Conservation (phyloP, 2,329 filamentous ascomycete genomes). For the Paecilomyces dactylethromorphus region DNA sequence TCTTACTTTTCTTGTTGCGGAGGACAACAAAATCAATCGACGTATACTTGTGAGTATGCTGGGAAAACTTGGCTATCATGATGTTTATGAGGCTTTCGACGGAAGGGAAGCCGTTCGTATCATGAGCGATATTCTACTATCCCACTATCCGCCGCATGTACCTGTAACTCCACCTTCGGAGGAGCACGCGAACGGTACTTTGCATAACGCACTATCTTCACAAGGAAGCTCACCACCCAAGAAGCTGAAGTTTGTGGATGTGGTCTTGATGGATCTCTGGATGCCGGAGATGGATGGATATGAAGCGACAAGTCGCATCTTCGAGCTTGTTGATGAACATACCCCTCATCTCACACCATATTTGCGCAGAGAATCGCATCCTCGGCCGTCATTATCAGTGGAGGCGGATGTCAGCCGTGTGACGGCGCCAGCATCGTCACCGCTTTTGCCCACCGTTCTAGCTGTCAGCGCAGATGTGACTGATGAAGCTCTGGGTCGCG, state of each 20-base stretch:
- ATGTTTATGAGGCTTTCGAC: constrained; percentile 60
- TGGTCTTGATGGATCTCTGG: constrained; percentile 70
- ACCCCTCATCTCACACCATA: constrained; percentile 15
- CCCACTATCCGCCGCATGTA: constrained; percentile 11
- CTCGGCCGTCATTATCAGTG: not conserved
- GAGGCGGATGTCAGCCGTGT: constrained; percentile 7
- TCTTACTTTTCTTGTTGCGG: constrained; percentile 62
- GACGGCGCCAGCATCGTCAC: constrained; percentile 23
- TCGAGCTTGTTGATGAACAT: constrained; percentile 44
- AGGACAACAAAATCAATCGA: constrained; percentile 68
- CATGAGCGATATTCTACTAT: constrained; percentile 43
- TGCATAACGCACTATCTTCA: constrained; percentile 8
- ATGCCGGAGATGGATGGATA: constrained; percentile 71
- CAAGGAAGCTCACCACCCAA: constrained; percentile 15
- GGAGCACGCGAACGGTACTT: constrained; percentile 12
- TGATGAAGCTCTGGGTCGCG: constrained; percentile 54
- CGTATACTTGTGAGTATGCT: constrained; percentile 62
- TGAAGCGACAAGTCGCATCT: constrained; percentile 58
- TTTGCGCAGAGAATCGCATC: constrained; percentile 6
- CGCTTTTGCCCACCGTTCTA: constrained; percentile 43
- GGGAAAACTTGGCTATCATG: constrained; percentile 58
- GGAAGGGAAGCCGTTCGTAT: constrained; percentile 60
- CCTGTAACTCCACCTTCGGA: constrained; percentile 6
- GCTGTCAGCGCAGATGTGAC: constrained; percentile 64
- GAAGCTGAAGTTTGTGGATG: constrained; percentile 46